Evolutionary conservation across 2,329 filamentous ascomycete species (phyloP), one percentile per base, ranked within the genome.

Genomic region (Zalaria obscura): DNA sequence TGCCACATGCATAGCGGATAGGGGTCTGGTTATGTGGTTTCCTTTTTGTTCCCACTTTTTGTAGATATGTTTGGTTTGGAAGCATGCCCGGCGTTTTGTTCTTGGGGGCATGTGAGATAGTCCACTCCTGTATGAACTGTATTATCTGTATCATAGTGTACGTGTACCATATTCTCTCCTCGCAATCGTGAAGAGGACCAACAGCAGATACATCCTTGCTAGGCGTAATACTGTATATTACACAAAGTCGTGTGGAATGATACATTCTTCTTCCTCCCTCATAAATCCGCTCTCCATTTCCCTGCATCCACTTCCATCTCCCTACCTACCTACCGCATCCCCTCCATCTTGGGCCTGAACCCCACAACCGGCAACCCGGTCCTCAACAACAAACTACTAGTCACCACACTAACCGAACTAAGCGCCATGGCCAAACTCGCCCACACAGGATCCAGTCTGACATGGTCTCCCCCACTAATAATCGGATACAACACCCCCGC

Each of bases 351-450:
- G n/a, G 35, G 18, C 29, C 48, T 56, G 40, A 69, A 71, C 6
- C 67, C 68, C 25, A 71, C 46, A n/a, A 58, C 57, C 3, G 61
- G 62, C 32, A 66, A 41, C 40, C 46, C n/a, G n/a, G n/a, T n/a
- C n/a, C 79, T 74, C 64, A 95, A 61, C 39, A 78, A 69, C 53
- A 94, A 62, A 64, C 83, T 89, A 58, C 86, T 93, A 55, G 76
- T 64, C 39, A 95, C 82, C 36, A 96, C 88, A 54, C 83, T 91
- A 50, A 95, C 79, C 59, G 83, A 89, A 61, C 87, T 94, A 59
- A 88, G 61, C 26, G 89, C 89, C 89, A 95, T 96, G 1, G 88
- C 88, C 57, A 94, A 62, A 49, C 79, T 81, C 4, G 88, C 89
- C 88, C 88, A 95, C 1, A 83, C 83, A 0, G 83, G 83, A 57